These are phyloP conservation scores for Melanomma pulvis-pyrius DNA, from an alignment of 495 filamentous ascomycete genomes.

Conservation along the genomic window DNA sequence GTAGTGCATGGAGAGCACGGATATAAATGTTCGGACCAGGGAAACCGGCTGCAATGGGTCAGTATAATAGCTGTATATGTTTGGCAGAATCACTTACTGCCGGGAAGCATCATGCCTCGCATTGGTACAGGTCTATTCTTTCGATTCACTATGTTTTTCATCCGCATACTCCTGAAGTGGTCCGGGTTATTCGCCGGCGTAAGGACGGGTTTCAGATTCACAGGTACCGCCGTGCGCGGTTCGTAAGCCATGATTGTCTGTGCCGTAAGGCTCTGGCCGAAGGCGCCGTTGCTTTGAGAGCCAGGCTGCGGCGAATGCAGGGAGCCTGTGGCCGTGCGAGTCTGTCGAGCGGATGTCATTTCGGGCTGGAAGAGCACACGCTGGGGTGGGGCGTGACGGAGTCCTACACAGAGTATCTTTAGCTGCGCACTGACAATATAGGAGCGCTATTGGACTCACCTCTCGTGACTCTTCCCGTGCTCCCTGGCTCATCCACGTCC, in stretches of 20 bases:
- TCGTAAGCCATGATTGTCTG: slow-evolving; percentile 61
- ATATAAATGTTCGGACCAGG: slow-evolving; percentile 87
- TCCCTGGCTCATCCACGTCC: slow-evolving; percentile 60
- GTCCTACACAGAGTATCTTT: slow-evolving; percentile 46
- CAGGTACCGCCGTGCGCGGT: slow-evolving; percentile 56
- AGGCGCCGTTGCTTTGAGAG: slow-evolving; percentile 38
- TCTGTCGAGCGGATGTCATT: slow-evolving; percentile 56
- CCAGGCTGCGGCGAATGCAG: slow-evolving; percentile 49
- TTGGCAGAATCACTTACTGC: slow-evolving; percentile 46
- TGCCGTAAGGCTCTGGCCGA: slow-evolving; percentile 48
- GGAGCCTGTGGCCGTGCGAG: slow-evolving; percentile 57
- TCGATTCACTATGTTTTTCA: slow-evolving; percentile 37
- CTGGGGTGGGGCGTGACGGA: slow-evolving; percentile 77
- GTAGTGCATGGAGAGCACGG: slow-evolving; percentile 74
- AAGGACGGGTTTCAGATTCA: slow-evolving; percentile 67
- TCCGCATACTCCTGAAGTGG: slow-evolving; percentile 58
- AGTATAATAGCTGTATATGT: neutral
- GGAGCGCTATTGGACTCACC: slow-evolving; percentile 43
- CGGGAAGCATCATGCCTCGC: slow-evolving; percentile 58
- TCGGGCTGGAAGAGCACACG: slow-evolving; percentile 83
- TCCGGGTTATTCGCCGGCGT: slow-evolving; percentile 70
- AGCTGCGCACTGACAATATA: neutral
- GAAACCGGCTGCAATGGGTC: slow-evolving; percentile 52
- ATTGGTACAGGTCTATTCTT: slow-evolving; percentile 32
- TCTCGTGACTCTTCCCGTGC: slow-evolving; percentile 62